Percentiles rank a stretch among this genome's conserved stretches.
phyloP scores from a whole-genome alignment of 2,329 filamentous ascomycete species.

The Diaporthe humulicola region DNA sequence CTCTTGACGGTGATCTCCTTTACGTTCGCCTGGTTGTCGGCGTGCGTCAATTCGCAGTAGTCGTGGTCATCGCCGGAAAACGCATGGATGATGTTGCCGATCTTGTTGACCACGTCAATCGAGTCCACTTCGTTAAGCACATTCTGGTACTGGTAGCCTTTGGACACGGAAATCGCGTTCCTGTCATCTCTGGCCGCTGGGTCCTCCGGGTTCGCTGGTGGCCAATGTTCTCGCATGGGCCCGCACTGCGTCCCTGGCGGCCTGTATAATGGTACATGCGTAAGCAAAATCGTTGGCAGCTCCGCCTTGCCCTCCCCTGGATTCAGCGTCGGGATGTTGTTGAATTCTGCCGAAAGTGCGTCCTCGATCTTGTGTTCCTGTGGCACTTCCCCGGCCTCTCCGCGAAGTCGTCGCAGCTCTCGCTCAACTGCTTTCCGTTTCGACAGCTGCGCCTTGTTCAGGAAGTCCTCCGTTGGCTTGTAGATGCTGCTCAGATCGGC shows the following conservation, averaged over 20 bases:
- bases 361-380: conserved; percentile 74
- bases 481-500: conserved; percentile 75
- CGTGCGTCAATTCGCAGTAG: conserved; percentile 92
- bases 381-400: conserved; percentile 66
- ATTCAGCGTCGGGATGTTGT: conserved; percentile 55
- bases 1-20: conserved; percentile 95
- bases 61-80: conserved; percentile 99
- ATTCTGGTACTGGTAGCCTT: conserved; percentile 97
- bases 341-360: conserved; percentile 60
- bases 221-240: conserved; percentile 85
- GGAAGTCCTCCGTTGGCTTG: conserved; percentile 80
- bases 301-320: conserved; percentile 64
- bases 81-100: conserved; percentile 86
- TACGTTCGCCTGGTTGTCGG: conserved; percentile 73
- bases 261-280: conserved; percentile 91
- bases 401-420: conserved; percentile 76
- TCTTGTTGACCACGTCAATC: conserved; percentile 78
- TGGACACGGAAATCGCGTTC: conserved; percentile 82
- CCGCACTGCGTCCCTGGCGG: conserved; percentile 88
- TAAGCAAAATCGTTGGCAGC: conserved; percentile 89
- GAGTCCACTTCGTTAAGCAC: conserved; percentile 86
- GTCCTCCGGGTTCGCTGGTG: conserved; percentile 72
- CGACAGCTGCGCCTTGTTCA: conserved; percentile 73
- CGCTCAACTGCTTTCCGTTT: conserved; percentile 78
- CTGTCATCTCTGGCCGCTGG: conserved; percentile 73